Evolutionary conservation across 306 rosid species (phyloP), one percentile per base, ranked within the genome.

Genomic region (Oxytropis ochrocephala): DNA sequence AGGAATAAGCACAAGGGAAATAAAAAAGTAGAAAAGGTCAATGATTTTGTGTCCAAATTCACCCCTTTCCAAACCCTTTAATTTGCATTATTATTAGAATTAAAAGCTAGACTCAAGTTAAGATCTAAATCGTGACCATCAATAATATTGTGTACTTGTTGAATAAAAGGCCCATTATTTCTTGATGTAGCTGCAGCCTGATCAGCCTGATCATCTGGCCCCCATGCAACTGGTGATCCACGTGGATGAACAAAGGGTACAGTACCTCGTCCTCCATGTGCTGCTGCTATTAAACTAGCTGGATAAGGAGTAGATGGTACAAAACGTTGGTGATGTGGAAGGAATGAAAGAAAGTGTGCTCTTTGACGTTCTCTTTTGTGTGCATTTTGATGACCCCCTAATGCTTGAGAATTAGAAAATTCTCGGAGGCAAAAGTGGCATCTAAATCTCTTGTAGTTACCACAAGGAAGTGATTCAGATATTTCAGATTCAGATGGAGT

Each of bases 321-420:
- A 30, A 75, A 58, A 7, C 47, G 63, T 58, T 67, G 80, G 38
- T 58, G 54, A 49, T 44, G 50, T 1, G 39, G 41, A 41, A 60
- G 1, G 14, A 67, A 49, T 21, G 66, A 42, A 68, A 51, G 51
- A 68, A 68, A 36, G 3, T 52, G 39, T 5, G 77, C 82, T n/a
- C 60, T 42, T 55, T 64, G 58, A 5, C 85, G 73, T 19, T 81
- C 82, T 69, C 29, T 73, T 59, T 55, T 77, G 56, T 81, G 85
- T 0, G 85, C 85, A 7, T 81, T 81, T 43, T 81, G 82, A 18
- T 81, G 85, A 7, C 85, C 85, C 12, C 85, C 85, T 0, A 81
- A 43, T 0, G 85, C 85, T 69, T 77, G 85, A 11, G 67, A 68
- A 68, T 73, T 73, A 12, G 74, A 6, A 30, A 81, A 81, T 67